phyloP scores from a whole-genome alignment of 31 red algal genomes.

The Asparagopsis taxiformis region DNA sequence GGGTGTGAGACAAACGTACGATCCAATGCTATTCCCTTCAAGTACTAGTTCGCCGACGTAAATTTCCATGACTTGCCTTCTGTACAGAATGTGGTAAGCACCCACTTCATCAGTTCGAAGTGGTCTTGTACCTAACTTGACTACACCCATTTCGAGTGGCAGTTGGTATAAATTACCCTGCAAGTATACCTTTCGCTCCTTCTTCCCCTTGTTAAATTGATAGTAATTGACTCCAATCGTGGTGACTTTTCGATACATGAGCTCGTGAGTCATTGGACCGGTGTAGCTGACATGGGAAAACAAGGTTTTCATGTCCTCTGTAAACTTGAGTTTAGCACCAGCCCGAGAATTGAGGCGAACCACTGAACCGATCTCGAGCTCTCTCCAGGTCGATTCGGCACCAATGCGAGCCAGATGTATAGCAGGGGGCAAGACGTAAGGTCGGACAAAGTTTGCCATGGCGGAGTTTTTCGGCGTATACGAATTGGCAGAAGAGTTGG shows the following conservation, averaged over 20 bases:
- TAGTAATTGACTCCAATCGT: conserved; percentile 66
- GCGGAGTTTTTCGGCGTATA: conserved; percentile 52
- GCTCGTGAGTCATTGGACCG: conserved; percentile 49
- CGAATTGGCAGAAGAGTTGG: conserved; percentile 19
- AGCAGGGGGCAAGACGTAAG: conserved; percentile 25
- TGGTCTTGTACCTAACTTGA: conserved; percentile 45
- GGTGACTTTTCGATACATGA: conserved; percentile 60
- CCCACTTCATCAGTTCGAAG: conserved; percentile 38
- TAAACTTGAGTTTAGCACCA: conserved; percentile 44
- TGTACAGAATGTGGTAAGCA: conserved; percentile 48
- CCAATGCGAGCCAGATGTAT: conserved; percentile 33
- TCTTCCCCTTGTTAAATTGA: conserved; percentile 64
- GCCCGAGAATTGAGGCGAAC: conserved; percentile 43
- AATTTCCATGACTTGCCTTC: conserved; percentile 49
- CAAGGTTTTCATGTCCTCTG: conserved; percentile 49
- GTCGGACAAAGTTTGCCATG: conserved; percentile 60
- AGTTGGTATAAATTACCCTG: conserved; percentile 58
- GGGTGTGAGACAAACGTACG: conserved; percentile 21
- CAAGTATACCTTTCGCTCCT: conserved; percentile 50
- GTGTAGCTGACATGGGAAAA: conserved; percentile 49
- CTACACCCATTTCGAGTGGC: conserved; percentile 59
- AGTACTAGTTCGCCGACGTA: conserved; percentile 56
- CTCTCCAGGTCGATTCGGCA: conserved; percentile 25
- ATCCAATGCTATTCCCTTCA: conserved; percentile 58
- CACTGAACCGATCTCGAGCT: conserved; percentile 52